phyloP scores from a whole-genome alignment of 768 basidiomycete genomes.

The Boletus insuetus region DNA sequence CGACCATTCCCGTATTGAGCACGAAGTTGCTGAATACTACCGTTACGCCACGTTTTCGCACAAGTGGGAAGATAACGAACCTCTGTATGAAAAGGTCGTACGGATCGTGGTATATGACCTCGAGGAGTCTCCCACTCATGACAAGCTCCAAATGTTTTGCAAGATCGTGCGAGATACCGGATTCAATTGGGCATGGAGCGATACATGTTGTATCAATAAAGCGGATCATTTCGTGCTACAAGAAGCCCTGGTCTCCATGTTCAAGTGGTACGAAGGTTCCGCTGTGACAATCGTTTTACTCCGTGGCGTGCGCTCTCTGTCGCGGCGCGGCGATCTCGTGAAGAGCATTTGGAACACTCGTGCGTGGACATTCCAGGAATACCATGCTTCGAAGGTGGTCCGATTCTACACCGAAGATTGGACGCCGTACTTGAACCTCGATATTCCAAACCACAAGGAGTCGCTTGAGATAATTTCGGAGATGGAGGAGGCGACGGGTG shows the following conservation, averaged over 20 bases:
- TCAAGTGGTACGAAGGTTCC: conserved; percentile 9
- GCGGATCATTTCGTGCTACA: not conserved
- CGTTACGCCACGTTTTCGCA: not conserved
- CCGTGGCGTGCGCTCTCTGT: not conserved
- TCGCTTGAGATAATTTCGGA: conserved; percentile 1
- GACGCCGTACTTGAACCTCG: not conserved
- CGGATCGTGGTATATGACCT: not conserved
- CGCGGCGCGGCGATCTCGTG: not conserved
- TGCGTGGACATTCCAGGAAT: conserved; percentile 4
- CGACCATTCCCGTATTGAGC: not conserved
- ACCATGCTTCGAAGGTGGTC: conserved; percentile 6
- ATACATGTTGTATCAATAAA: conserved; percentile 6
- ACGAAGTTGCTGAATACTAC: not conserved
- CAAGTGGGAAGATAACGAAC: not conserved
- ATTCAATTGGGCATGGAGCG: conserved; percentile 7
- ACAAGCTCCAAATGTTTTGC: conserved; percentile 8
- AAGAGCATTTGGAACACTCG: not conserved
- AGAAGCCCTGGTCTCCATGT: conserved; percentile 6
- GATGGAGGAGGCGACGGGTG: conserved; percentile 5
- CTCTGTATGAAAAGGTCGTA: not conserved
- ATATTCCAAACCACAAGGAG: conserved; percentile 3
- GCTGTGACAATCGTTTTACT: not conserved
- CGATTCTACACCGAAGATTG: not conserved
- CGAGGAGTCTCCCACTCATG: not conserved
- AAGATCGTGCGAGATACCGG: not conserved